Evolutionary conservation across 1,139 yeast species (phyloP), one percentile per base, ranked within the genome.

Genomic region (Entelexis paramagnoliae): DNA sequence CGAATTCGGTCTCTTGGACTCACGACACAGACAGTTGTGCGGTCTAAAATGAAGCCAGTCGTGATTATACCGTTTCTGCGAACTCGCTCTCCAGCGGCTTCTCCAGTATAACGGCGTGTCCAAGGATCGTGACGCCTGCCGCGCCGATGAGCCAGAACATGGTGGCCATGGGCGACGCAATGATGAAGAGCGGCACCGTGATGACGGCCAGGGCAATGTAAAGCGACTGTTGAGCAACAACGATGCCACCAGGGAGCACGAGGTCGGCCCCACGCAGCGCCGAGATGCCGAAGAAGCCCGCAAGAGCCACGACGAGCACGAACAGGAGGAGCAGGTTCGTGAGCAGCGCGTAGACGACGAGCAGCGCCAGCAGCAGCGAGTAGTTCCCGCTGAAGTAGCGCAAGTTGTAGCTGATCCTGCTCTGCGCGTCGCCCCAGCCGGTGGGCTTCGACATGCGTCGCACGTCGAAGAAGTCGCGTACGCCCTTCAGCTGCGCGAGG

Each of bases 91-190:
- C 98, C 62, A 93, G 88, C 44, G 98, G 98, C 72, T 91, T 91
- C 67, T 93, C 98, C 87, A 93, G 80, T 60, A 93, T 77, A 14
- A 93, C 72, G 51, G 98, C 97, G 69, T 93, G 99, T 14, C 95
- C 80, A 52, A 89, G 74, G 49, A 93, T 91, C 48, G 83, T 71
- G 50, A 88, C 94, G 41, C 85, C 82, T 22, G 96, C 84, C 9
- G 96, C 93, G 61, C 98, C 99, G 65, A 93, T 80, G 62, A 93
- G 78, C 98, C 98, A 93, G 79, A 93, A 77, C 74, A 93, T 72
- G 30, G 98, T 88, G 54, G 94, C 79, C 62, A 93, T 78, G 49
- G 98, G 98, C 60, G 95, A 83, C 26, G 98, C 97, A 62, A 88
- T 72, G 66, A 93, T 80, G 14, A 95, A 95, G 61, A 91, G 76